Conservation (phyloP, 179 eudicot species). For the Patellifolia procumbens region DNA sequence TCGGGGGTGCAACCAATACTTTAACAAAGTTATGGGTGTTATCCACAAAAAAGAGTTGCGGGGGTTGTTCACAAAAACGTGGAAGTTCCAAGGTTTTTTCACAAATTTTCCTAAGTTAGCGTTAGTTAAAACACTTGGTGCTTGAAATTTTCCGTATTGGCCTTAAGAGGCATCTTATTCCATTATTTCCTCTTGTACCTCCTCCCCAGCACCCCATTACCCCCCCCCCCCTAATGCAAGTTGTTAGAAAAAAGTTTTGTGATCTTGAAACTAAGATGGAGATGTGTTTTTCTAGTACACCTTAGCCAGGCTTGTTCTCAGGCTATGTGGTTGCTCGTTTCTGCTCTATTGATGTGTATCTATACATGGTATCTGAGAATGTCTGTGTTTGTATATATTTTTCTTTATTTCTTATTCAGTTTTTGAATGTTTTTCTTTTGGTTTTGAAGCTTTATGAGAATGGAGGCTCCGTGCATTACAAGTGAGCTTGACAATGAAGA, state of each 20-base stretch:
- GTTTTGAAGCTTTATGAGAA: slow-evolving; percentile 15
- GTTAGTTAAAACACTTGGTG: not conserved
- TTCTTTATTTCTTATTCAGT: too few relatives aligned
- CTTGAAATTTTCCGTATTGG: not conserved
- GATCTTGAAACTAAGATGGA: not conserved
- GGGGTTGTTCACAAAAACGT: too few relatives aligned
- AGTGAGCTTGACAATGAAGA: slow-evolving; percentile 30
- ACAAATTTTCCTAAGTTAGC: not conserved
- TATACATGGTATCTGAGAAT: not conserved
- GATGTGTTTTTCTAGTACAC: not conserved
- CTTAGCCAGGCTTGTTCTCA: not conserved
- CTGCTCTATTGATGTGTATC: slow-evolving; percentile 4
- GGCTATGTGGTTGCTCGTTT: not conserved
- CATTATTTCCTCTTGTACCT: not conserved
- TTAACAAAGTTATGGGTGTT: too few relatives aligned
- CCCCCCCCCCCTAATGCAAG: not conserved
- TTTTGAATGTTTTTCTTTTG: slow-evolving; percentile 16
- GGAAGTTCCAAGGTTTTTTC: too few relatives aligned
- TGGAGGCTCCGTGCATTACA: slow-evolving; percentile 33
- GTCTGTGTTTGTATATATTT: not conserved
- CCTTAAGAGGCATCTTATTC: not conserved
- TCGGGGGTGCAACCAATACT: too few relatives aligned
- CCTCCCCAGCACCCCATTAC: not conserved
- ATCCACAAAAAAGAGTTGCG: too few relatives aligned
- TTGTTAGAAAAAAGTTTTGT: not conserved